Percentiles rank a stretch among this genome's conserved stretches.
These are phyloP conservation scores for Phialocephala sp. DNA, from an alignment of 2,329 filamentous ascomycete genomes.

Conservation along the genomic window DNA sequence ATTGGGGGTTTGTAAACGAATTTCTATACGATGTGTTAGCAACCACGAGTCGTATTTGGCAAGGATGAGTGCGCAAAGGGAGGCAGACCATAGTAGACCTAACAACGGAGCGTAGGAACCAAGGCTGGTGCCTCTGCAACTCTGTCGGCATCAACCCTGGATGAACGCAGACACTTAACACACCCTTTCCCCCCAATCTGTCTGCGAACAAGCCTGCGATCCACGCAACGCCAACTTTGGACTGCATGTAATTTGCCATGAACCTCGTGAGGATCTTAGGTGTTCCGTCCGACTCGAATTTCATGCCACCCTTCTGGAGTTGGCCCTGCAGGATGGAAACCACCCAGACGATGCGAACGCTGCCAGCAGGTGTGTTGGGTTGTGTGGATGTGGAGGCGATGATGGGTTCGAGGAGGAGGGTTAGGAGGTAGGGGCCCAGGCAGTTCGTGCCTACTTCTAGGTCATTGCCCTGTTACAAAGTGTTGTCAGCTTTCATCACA, in stretches of 20 bases:
- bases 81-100: neutral
- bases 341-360: constrained; percentile 41
- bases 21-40: neutral
- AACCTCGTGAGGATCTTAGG: neutral
- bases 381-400: constrained; percentile 23
- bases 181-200: neutral
- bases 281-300: neutral
- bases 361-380: constrained; percentile 29
- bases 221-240: neutral
- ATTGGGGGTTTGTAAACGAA: constrained; percentile 38
- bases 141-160: constrained; percentile 50
- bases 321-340: neutral
- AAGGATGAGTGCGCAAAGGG: neutral
- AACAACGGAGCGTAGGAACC: neutral
- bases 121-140: constrained; percentile 41
- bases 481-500: neutral
- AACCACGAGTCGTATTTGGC: neutral
- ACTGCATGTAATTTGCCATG: constrained; percentile 1
- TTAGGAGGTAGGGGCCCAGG: constrained; percentile 34
- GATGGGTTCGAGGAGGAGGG: constrained; percentile 32
- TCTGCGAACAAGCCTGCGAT: neutral
- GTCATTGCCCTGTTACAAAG: constrained; percentile 32
- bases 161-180: constrained; percentile 39
- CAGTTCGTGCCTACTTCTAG: constrained; percentile 37
- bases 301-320: neutral